Base-by-base conservation (phyloP, 768 basidiomycete species). In the Grammothele lineata region DNA sequence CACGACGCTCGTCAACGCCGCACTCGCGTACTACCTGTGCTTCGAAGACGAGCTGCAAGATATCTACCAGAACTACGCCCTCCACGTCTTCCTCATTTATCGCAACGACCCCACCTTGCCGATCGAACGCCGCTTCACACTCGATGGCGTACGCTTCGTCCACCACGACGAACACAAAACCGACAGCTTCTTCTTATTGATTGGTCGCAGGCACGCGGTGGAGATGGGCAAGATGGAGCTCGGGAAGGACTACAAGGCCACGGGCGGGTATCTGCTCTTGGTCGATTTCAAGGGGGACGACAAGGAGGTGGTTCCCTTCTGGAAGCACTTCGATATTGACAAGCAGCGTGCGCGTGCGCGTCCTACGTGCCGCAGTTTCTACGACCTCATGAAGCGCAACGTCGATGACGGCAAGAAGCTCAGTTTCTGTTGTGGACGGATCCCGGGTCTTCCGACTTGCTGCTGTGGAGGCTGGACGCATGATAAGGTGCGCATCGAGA, bases 401-500 rank as follows among this genome's bases (percentile, higher is more conserved):
- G 10, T 47, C 19, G 3, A 19, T 15, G 15, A 40, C 7, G 46
- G 46, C 3, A 34, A 24, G 38, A 47, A 35, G 38, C n/a, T 40
- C 27, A 27, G 38, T 12, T 40, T 47, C 27, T 47, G 46, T 33
- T 47, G 46, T 22, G 46, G 46, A 1, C 33, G 25, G 32, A 10
- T 40, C 8, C 32, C 40, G 32, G 46, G 34, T 10, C 19, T 43
- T 5, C 38, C 30, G 8, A 35, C 6, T 23, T 47, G 46, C 23
- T 47, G 46, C 40, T 47, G 46, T 12, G 46, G 46, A 12, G 46
- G 46, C 12, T 47, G 46, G 46, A 47, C 46, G 4, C 46, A 47
- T 24, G 33, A 43, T n/a, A n/a, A n/a, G n/a, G n/a, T n/a, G n/a
- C n/a, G n/a, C n/a, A n/a, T n/a, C n/a, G n/a, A n/a, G n/a, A n/a